Evolutionary conservation across 495 filamentous ascomycete species (phyloP).

Genomic region (Terfezia claveryi): DNA sequence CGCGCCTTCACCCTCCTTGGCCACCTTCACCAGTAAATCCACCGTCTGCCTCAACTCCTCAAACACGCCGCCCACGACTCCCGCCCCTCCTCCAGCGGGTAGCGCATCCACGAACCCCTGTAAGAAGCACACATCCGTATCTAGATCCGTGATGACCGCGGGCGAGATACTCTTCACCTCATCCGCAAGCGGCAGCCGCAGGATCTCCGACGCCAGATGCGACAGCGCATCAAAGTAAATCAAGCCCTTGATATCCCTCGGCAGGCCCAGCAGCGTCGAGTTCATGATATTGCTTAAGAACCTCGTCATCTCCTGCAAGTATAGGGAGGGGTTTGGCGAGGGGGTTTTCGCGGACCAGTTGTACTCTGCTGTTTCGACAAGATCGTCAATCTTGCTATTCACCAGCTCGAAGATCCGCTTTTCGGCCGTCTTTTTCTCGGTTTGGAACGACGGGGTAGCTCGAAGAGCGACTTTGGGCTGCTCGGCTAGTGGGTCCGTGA

Average conservation of each 20-base stretch:
- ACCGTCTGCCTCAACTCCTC: conserved; percentile 88
- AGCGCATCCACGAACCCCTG: conserved; percentile 66
- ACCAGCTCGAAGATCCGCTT: conserved; percentile 97
- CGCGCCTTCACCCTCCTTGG: conserved; percentile 41
- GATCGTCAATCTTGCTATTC: conserved; percentile 94
- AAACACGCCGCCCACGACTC: conserved; percentile 57
- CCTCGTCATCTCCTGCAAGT: conserved; percentile 78
- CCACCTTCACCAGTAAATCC: conserved; percentile 34
- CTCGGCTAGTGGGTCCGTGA: conserved; percentile 24
- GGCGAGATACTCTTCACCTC: conserved; percentile 69
- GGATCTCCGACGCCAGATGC: conserved; percentile 69
- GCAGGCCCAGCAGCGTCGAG: conserved; percentile 72
- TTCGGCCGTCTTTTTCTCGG: conserved; percentile 84
- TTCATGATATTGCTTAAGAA: conserved; percentile 96
- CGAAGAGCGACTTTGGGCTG: conserved; percentile 34
- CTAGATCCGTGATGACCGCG: conserved; percentile 57
- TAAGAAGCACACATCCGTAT: conserved; percentile 63
- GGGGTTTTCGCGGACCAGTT: conserved; percentile 59
- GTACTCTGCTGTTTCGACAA: conserved; percentile 91
- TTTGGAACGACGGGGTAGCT: conserved; percentile 67
- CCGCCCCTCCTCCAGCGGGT: conserved; percentile 21
- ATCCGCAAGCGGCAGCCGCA: conserved; percentile 62
- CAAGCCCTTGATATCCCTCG: conserved; percentile 83
- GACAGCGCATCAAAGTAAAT: conserved; percentile 93
- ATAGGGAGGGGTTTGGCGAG: conserved; percentile 55